These are phyloP conservation scores for Actinidia arguta DNA, from an alignment of 179 eudicot genomes.

Conservation along the genomic window DNA sequence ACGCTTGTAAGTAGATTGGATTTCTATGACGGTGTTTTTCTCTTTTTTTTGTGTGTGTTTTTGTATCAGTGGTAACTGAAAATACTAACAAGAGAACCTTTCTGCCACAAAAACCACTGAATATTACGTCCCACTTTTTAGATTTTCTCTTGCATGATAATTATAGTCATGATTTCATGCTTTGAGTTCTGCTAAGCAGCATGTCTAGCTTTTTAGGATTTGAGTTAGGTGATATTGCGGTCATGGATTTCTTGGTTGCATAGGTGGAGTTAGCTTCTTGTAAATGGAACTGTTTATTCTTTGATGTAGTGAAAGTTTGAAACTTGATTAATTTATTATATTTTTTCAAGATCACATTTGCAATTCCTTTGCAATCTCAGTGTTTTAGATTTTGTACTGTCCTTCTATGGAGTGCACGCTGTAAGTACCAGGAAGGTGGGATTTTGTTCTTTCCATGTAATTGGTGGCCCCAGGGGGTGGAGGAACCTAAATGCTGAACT, in stretches of 20 bases:
- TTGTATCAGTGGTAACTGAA: not conserved
- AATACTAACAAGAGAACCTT: not conserved
- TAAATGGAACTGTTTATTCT: not conserved
- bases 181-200: not conserved
- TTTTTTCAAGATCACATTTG: not conserved
- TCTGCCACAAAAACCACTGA: not conserved
- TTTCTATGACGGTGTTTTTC: not conserved
- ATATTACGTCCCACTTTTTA: not conserved
- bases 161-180: not conserved
- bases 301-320: not conserved
- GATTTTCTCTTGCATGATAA: not conserved
- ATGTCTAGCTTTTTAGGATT: not conserved
- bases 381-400: not conserved
- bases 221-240: not conserved
- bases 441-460: no score
- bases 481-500: not conserved
- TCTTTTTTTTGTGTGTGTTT: not conserved
- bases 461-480: not conserved
- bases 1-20: conserved; percentile 76
- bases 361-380: no score
- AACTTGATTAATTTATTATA: not conserved
- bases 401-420: no score
- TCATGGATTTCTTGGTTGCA: not conserved
- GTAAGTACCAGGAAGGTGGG: no score
- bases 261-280: not conserved